A percentile compares a stretch with the other conserved stretches of the same genome.
Evolutionary conservation across 169 alveolate species (phyloP).

Genomic region (Babesia ovis): DNA sequence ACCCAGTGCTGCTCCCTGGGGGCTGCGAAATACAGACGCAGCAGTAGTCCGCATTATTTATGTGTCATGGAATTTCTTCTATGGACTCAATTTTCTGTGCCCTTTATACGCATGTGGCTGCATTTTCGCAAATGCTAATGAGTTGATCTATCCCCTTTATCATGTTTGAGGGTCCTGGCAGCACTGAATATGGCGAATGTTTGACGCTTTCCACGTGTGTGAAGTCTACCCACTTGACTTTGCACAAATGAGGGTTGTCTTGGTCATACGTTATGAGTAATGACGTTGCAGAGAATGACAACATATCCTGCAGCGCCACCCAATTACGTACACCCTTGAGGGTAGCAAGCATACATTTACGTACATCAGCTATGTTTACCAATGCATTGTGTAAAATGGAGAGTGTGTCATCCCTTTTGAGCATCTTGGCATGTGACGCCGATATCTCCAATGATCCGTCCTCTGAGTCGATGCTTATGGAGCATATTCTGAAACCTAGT

Average conservation of each 20-base stretch:
- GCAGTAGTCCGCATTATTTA: not conserved
- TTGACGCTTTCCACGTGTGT: slow-evolving; percentile 52
- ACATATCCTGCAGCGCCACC: slow-evolving; percentile 49
- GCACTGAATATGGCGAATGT: slow-evolving; percentile 24
- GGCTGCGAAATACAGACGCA: not conserved
- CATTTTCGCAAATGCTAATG: slow-evolving; percentile 25
- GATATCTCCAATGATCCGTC: slow-evolving; percentile 24
- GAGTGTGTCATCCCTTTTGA: slow-evolving; percentile 34
- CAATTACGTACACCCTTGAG: slow-evolving; percentile 24
- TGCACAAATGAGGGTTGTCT: slow-evolving; percentile 8
- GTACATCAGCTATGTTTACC: slow-evolving; percentile 3
- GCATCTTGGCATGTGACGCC: slow-evolving; percentile 43
- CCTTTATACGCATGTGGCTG: not conserved
- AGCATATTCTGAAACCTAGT: slow-evolving; percentile 64
- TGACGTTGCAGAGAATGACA: slow-evolving; percentile 64
- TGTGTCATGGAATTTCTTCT: not conserved
- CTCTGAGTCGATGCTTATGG: slow-evolving; percentile 36
- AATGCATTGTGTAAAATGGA: slow-evolving; percentile 25
- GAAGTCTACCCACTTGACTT: slow-evolving; percentile 66
- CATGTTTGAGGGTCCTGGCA: slow-evolving; percentile 52
- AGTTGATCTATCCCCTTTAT: slow-evolving; percentile 47
- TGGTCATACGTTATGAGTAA: slow-evolving; percentile 57
- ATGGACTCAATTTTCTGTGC: slow-evolving; percentile 2
- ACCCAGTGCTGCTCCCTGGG: slow-evolving; percentile 47
- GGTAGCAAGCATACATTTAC: slow-evolving; percentile 7